Evolutionary conservation across 2,329 filamentous ascomycete species (phyloP).

Genomic region (Xylaria sp.): DNA sequence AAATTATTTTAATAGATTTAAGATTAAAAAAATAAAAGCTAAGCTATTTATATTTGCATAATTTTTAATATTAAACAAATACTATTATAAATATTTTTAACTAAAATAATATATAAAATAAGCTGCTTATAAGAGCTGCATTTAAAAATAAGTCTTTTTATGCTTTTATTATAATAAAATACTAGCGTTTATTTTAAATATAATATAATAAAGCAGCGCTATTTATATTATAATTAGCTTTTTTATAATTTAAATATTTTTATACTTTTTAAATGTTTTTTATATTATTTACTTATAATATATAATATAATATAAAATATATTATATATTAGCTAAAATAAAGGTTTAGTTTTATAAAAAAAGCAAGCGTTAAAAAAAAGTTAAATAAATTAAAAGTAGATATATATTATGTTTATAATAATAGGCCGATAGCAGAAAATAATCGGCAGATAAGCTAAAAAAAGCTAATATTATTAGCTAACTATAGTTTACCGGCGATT

Average conservation of each 20-base stretch:
- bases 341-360: background rate
- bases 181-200: background rate
- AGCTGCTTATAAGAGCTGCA: background rate
- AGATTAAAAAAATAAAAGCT: background rate
- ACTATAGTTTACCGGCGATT: background rate
- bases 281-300: background rate
- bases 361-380: background rate
- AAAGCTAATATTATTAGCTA: background rate
- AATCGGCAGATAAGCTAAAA: background rate
- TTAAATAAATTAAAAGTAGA: background rate
- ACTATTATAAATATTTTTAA: background rate
- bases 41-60: background rate
- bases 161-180: background rate
- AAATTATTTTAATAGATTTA: constrained; percentile 3
- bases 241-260: background rate
- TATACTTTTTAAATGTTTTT: background rate
- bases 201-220: background rate
- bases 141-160: background rate
- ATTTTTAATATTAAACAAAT: background rate
- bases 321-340: constrained; percentile 8
- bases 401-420: background rate
- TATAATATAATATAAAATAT: constrained; percentile 6
- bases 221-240: background rate
- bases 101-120: background rate
- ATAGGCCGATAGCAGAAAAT: constrained; percentile 2